A percentile compares a stretch with the other conserved stretches of the same genome.
Conservation (phyloP, 2,329 filamentous ascomycete genomes). For the Pestalotiopsis sp. region DNA sequence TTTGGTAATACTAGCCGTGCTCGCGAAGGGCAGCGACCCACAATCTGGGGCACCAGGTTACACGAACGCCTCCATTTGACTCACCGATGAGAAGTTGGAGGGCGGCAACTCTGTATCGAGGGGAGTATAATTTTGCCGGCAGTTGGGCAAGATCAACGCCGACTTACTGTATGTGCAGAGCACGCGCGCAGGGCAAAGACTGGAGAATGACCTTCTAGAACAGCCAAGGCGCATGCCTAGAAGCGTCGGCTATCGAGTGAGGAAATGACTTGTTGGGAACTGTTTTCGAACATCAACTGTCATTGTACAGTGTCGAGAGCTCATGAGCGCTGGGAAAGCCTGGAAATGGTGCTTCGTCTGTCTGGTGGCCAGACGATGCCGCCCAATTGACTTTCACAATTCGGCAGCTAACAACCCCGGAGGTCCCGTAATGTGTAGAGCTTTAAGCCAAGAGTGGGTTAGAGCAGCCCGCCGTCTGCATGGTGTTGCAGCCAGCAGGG, state of each 20-base stretch:
- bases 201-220: background rate
- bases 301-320: background rate
- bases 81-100: background rate
- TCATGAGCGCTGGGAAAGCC: background rate
- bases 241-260: background rate
- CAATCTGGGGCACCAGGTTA: background rate
- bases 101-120: background rate
- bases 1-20: background rate
- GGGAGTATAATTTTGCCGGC: background rate
- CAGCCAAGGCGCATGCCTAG: background rate
- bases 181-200: background rate
- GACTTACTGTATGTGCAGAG: background rate
- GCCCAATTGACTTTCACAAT: background rate
- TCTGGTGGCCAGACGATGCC: background rate
- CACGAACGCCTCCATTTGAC: background rate
- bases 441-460: background rate
- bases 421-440: background rate
- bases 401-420: conserved; percentile 3
- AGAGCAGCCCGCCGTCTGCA: background rate
- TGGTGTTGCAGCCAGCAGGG: background rate
- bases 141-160: background rate
- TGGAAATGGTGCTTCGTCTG: background rate
- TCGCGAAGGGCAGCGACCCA: background rate
- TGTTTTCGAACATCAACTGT: background rate
- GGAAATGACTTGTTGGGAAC: background rate